Percentiles rank a stretch among this genome's conserved stretches.
These are phyloP conservation scores for Haberlea rhodopensis DNA, from an alignment of 257 asterid species.

Conservation along the genomic window DNA sequence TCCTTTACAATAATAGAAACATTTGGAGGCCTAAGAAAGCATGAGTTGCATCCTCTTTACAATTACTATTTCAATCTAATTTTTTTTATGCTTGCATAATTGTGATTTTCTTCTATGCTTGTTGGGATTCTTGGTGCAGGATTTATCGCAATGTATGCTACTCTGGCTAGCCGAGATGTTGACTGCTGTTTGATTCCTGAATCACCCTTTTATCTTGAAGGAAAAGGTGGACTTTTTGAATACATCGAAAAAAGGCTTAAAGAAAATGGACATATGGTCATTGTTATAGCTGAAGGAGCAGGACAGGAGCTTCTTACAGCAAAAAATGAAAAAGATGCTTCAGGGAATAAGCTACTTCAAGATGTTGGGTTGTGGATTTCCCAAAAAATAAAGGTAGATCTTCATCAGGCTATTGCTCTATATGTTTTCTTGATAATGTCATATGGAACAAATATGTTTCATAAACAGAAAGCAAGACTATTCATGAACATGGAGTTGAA, in stretches of 20 bases:
- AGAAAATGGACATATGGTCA: constrained; percentile 76
- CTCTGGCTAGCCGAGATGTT: constrained; percentile 76
- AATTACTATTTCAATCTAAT: constrained; percentile 2
- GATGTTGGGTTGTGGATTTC: constrained; percentile 75
- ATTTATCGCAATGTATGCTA: constrained; percentile 72
- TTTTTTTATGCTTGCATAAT: constrained; percentile 5
- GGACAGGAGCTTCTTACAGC: constrained; percentile 62
- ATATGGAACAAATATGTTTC: background rate
- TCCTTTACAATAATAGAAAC: background rate
- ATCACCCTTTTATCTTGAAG: constrained; percentile 70
- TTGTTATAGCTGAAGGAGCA: constrained; percentile 78
- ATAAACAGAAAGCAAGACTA: background rate
- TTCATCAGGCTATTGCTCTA: background rate
- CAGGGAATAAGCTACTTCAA: constrained; percentile 63
- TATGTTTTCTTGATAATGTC: background rate
- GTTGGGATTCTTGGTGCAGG: constrained; percentile 39
- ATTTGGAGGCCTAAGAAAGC: constrained; percentile 6
- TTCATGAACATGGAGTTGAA: constrained; percentile 14
- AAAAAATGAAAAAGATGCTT: constrained; percentile 60
- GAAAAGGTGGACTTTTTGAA: constrained; percentile 62
- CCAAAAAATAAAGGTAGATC: constrained; percentile 54
- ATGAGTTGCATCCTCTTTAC: background rate
- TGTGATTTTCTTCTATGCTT: constrained; percentile 20
- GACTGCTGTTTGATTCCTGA: constrained; percentile 78
- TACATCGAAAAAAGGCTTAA: constrained; percentile 50